Evolutionary conservation across 2,329 filamentous ascomycete genomes (phyloP).

Genomic region (Tolypocladium tropicale): DNA sequence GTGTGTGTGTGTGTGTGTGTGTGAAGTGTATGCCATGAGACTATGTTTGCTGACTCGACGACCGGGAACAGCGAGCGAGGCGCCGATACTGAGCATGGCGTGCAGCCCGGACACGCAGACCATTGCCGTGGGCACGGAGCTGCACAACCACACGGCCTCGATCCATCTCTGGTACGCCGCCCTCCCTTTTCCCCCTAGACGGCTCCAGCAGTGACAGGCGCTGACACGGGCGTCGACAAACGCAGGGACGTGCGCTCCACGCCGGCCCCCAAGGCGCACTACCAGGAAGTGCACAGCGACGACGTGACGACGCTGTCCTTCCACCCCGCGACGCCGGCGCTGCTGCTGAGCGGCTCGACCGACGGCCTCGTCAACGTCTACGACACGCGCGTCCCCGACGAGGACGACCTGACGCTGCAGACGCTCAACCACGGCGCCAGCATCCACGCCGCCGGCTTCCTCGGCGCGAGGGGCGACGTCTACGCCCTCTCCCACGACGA

Average conservation of each 20-base stretch:
- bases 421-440: constrained; percentile 70
- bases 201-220: not conserved
- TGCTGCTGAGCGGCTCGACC: constrained; percentile 67
- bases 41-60: too few relatives aligned
- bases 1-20: too few relatives aligned
- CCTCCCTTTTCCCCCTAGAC: not conserved
- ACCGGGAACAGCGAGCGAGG: constrained; percentile 25
- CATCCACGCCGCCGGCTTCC: constrained; percentile 64
- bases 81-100: constrained; percentile 54
- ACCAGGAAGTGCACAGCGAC: constrained; percentile 57
- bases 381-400: constrained; percentile 58
- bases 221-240: too few relatives aligned
- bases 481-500: constrained; percentile 72
- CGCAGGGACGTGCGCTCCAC: constrained; percentile 48
- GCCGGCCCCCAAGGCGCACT: constrained; percentile 36
- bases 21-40: too few relatives aligned
- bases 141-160: constrained; percentile 51
- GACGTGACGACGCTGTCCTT: constrained; percentile 51
- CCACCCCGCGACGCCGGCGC: constrained; percentile 47
- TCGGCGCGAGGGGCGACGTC: constrained; percentile 47
- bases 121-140: constrained; percentile 64
- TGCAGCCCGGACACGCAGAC: constrained; percentile 45
- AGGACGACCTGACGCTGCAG: constrained; percentile 69
- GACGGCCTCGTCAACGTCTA: constrained; percentile 72
- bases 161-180: constrained; percentile 47